Base-by-base conservation (phyloP, 116 monocot genomes). In the Posidonia oceanica region DNA sequence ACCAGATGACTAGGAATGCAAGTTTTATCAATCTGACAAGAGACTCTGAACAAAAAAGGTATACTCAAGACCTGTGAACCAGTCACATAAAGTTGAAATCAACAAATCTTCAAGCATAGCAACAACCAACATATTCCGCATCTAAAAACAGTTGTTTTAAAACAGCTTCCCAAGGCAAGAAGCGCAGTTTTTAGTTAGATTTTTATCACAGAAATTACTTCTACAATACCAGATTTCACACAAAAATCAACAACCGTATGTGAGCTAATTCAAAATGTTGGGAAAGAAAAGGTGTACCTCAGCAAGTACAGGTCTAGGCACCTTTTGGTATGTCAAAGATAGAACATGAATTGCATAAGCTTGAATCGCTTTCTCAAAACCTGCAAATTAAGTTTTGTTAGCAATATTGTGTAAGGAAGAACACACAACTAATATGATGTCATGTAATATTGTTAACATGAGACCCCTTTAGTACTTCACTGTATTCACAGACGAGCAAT, bases 281-380 rank as follows among this genome's bases (percentile, higher is more conserved):
- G 18, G 57, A 6, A 39, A 13, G 52, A 29, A 17, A 4, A 55
- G 15, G 37, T 44, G 36, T 86, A 99, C 93, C 90, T 93, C 99
- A 37, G 99, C 99, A 85, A 93, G 86, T 18, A 99, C 83, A 55
- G 90, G 44, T 76, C 99, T 88, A 6, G 99, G 88, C 23, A 99
- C 81, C 72, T 93, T 99, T 69, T 91, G 99, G 75, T 93, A 99
- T 67, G 93, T 93, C 75, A 99, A 67, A 8, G 94, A 84, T 57
- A 99, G 90, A n/a, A 80, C 80, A 71, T 93, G 99, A 78, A 99
- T 77, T 15, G 88, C 94, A 88, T 93, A 99, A 21, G 81, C 71
- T 74, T 93, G 94, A 48, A 93, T 88, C 65, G 90, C 93, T 79
- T 88, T 80, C 72, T 99, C 94, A 80, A 99, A 99, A 71, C 99